These are phyloP conservation scores for Papiliotrema terrestris DNA, from an alignment of 1,284 basidiomycete species.

Conservation along the genomic window DNA sequence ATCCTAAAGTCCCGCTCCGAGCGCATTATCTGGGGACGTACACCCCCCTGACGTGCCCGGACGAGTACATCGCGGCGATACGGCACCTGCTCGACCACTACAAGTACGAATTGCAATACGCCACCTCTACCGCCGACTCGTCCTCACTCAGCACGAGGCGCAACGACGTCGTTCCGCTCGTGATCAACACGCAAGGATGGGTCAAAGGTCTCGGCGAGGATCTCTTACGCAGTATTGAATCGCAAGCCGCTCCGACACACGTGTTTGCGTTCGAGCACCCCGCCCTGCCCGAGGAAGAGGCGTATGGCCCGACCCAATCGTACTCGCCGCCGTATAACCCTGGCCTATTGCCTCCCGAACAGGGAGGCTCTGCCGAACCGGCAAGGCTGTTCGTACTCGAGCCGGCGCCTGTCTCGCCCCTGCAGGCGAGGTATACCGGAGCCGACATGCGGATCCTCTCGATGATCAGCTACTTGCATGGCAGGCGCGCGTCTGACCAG, in stretches of 20 bases:
- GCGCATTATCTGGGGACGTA: conserved; percentile 81
- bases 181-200: conserved; percentile 98
- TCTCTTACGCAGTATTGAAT: conserved; percentile 66
- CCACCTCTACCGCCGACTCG: conserved; percentile 22
- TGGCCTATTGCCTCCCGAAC: conserved; percentile 11
- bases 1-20: conserved; percentile 65
- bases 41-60: conserved; percentile 72
- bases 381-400: conserved; percentile 22
- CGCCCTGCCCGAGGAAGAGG: conserved; percentile 4
- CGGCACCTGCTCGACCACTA: conserved; percentile 67
- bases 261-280: conserved; percentile 59
- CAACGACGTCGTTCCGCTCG: conserved; percentile 65
- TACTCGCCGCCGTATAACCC: conserved; percentile 19
- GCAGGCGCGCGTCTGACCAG: conserved; percentile 34
- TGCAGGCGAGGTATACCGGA: conserved; percentile 59
- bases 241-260: conserved; percentile 61
- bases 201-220: conserved; percentile 88
- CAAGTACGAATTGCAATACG: conserved; percentile 64
- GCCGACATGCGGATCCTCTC: conserved; percentile 70
- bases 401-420: conserved; percentile 38
- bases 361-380: neutral
- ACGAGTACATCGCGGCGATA: conserved; percentile 71
- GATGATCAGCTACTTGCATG: conserved; percentile 77
- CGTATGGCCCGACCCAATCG: too few relatives aligned
- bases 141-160: too few relatives aligned